phyloP scores from a whole-genome alignment of 768 basidiomycete species.

The Amanita pseudoporphyria region DNA sequence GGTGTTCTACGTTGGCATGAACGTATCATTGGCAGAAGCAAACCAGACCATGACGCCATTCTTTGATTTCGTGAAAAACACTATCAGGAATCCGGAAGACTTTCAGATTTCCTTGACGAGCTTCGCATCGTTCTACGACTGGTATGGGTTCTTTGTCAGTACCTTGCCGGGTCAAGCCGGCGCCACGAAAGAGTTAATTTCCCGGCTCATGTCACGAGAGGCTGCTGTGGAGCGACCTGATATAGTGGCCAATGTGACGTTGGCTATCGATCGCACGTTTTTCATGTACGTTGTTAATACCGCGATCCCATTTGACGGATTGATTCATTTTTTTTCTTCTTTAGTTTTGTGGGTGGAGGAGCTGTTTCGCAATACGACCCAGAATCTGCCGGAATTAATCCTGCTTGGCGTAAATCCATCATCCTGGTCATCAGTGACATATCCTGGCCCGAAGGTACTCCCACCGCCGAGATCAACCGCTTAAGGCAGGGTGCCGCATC shows the following conservation, averaged over 20 bases:
- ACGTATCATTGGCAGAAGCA: not conserved
- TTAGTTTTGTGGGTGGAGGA: not conserved
- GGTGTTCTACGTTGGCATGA: not conserved
- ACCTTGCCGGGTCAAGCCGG: not conserved
- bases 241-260: conserved; percentile 16
- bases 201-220: conserved; percentile 24
- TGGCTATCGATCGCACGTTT: conserved; percentile 12
- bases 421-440: conserved; percentile 18
- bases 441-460: conserved; percentile 13
- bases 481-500: conserved; percentile 11
- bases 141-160: not conserved
- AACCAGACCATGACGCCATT: not conserved
- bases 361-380: conserved; percentile 28
- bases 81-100: not conserved
- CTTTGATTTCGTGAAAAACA: not conserved
- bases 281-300: conserved; percentile 15
- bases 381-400: conserved; percentile 32
- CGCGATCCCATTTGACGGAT: not conserved
- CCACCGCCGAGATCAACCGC: not conserved
- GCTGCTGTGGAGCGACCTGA: conserved; percentile 16
- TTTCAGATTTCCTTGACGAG: not conserved
- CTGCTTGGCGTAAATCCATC: conserved; percentile 37
- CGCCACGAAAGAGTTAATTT: conserved; percentile 4
- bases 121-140: not conserved
- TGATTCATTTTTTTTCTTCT: not conserved